Evolutionary conservation across 768 basidiomycete species (phyloP).

Genomic region (Auriscalpium orientale): DNA sequence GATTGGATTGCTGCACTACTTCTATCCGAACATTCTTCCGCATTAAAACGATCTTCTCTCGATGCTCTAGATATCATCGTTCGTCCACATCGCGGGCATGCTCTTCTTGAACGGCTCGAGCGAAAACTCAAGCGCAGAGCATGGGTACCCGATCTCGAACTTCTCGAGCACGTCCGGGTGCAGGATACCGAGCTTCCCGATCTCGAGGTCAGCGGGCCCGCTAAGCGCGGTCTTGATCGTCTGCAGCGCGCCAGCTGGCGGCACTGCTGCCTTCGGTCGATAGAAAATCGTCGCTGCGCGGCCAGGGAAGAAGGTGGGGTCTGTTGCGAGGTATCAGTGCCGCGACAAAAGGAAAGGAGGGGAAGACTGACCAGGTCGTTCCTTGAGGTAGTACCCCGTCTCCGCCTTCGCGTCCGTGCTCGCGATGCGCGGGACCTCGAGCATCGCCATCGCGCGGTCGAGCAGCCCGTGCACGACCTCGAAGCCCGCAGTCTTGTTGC

Average conservation of each 20-base stretch:
- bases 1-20: no score
- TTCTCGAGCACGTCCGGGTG: slow-evolving; percentile 88
- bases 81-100: slow-evolving; percentile 49
- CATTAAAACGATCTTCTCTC: neutral
- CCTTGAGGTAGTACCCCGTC: slow-evolving; percentile 89
- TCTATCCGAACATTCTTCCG: neutral
- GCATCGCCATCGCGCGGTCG: slow-evolving; percentile 92
- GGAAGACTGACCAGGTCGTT: slow-evolving; percentile 54
- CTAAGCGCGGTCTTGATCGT: slow-evolving; percentile 38
- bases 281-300: slow-evolving; percentile 90
- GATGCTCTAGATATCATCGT: slow-evolving; percentile 28
- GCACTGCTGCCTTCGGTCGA: slow-evolving; percentile 43
- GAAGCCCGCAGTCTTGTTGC: slow-evolving; percentile 94
- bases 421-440: slow-evolving; percentile 79
- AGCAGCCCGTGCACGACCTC: slow-evolving; percentile 93
- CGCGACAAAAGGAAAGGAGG: neutral
- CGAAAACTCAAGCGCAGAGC: slow-evolving; percentile 90
- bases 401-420: slow-evolving; percentile 45
- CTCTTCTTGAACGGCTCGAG: slow-evolving; percentile 90
- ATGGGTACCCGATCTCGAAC: slow-evolving; percentile 92
- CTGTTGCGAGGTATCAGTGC: slow-evolving; percentile 32
- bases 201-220: slow-evolving; percentile 51
- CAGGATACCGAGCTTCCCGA: slow-evolving; percentile 89
- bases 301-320: slow-evolving; percentile 91
- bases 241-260: slow-evolving; percentile 20